phyloP scores from a whole-genome alignment of 2,329 filamentous ascomycete genomes.

The Alternaria sp. region DNA sequence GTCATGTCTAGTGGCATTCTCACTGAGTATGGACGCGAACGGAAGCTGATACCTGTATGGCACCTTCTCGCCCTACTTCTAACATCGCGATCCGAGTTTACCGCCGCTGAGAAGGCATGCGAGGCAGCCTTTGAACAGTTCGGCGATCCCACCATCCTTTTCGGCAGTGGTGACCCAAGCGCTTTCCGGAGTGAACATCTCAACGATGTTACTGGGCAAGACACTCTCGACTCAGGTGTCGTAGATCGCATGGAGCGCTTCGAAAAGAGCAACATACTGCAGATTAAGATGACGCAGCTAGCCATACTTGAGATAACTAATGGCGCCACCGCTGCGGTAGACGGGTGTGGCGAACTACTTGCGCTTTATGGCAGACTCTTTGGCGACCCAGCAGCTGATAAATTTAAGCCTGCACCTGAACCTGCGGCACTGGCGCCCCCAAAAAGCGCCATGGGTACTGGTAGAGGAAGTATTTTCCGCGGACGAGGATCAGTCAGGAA shows the following conservation, averaged over 20 bases:
- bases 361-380: constrained; percentile 84
- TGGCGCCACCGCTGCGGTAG: constrained; percentile 84
- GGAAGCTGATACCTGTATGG: constrained; percentile 80
- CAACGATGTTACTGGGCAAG: constrained; percentile 53
- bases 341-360: constrained; percentile 84
- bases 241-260: constrained; percentile 82
- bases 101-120: constrained; percentile 80
- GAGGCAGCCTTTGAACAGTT: constrained; percentile 94
- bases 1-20: constrained; percentile 38
- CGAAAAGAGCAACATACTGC: constrained; percentile 87
- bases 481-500: constrained; percentile 44
- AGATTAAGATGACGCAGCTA: constrained; percentile 95
- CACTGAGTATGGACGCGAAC: constrained; percentile 60
- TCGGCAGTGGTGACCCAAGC: constrained; percentile 65
- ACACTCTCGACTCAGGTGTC: constrained; percentile 56
- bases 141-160: constrained; percentile 72
- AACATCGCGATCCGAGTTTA: constrained; percentile 85
- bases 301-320: constrained; percentile 83
- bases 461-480: constrained; percentile 82
- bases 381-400: constrained; percentile 61
- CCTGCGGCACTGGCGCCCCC: constrained; percentile 65
- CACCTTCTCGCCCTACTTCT: constrained; percentile 87
- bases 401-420: constrained; percentile 50
- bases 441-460: constrained; percentile 69
- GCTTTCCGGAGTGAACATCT: constrained; percentile 72